A percentile compares a stretch with the other conserved stretches of the same genome.
These are phyloP conservation scores for Silene conica DNA, from an alignment of 148 eudicot species.

Conservation along the genomic window DNA sequence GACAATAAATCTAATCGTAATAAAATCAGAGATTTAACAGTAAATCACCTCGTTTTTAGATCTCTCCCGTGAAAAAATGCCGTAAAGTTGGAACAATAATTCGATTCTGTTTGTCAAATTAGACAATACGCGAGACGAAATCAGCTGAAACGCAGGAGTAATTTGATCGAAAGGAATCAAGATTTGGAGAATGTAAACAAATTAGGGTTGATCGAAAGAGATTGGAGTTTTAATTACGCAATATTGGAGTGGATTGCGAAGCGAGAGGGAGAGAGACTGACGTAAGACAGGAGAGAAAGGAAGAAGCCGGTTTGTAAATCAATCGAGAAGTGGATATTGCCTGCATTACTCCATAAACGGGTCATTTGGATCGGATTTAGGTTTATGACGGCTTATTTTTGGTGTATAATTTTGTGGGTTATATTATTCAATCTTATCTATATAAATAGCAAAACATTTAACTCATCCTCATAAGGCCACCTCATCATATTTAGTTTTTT, in stretches of 20 bases:
- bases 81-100: not conserved
- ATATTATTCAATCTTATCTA: too few relatives aligned
- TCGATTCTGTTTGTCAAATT: not conserved
- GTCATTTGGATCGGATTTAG: too few relatives aligned
- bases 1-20: constrained; percentile 8
- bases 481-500: too few relatives aligned
- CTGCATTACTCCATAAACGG: too few relatives aligned
- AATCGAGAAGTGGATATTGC: too few relatives aligned
- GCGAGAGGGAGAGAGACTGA: constrained; percentile 20
- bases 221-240: not conserved
- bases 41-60: constrained; percentile 26
- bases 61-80: constrained; percentile 10
- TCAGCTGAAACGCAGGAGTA: not conserved
- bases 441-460: too few relatives aligned
- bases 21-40: constrained; percentile 19
- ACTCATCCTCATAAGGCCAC: too few relatives aligned
- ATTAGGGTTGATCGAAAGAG: not conserved
- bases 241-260: constrained; percentile 20
- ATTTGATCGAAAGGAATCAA: constrained; percentile 9
- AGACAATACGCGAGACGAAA: not conserved
- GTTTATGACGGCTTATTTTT: too few relatives aligned
- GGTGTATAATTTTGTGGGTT: too few relatives aligned
- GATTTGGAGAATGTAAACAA: constrained; percentile 11
- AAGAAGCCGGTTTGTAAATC: constrained; percentile 8
- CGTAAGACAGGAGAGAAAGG: constrained; percentile 8